phyloP scores from a whole-genome alignment of 2,329 filamentous ascomycete species.

The Pseudogymnoascus sp. region DNA sequence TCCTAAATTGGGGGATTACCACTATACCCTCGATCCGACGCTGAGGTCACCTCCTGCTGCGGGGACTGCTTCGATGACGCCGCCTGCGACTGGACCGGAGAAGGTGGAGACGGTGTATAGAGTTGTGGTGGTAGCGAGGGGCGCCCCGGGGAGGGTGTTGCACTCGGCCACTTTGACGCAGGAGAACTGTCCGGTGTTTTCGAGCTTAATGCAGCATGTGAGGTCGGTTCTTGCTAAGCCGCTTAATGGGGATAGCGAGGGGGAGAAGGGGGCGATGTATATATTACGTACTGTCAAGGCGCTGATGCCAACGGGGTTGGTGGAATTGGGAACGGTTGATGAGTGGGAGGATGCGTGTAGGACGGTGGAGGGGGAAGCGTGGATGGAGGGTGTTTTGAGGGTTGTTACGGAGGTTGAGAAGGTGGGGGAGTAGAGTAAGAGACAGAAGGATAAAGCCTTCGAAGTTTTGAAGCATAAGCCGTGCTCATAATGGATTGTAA shows the following conservation, averaged over 20 bases:
- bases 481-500: background rate
- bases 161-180: constrained; percentile 17
- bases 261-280: constrained; percentile 9
- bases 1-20: constrained; percentile 11
- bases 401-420: constrained; percentile 18
- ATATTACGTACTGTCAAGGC: constrained; percentile 16
- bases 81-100: background rate
- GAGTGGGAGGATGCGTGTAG: constrained; percentile 18
- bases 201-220: constrained; percentile 20
- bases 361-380: constrained; percentile 19
- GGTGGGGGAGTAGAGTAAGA: background rate
- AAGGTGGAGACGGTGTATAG: constrained; percentile 15
- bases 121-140: constrained; percentile 21
- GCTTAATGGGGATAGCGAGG: constrained; percentile 12
- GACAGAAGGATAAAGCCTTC: background rate
- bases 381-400: constrained; percentile 26
- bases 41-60: background rate
- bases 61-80: background rate
- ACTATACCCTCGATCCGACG: constrained; percentile 7
- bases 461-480: background rate
- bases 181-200: constrained; percentile 18
- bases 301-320: constrained; percentile 17
- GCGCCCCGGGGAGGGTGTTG: constrained; percentile 14
- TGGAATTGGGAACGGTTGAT: constrained; percentile 19
- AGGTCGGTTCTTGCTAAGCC: constrained; percentile 11